These are phyloP conservation scores for Bocquillonia castaneifolia DNA, from an alignment of 441 rosid genomes.

Conservation along the genomic window DNA sequence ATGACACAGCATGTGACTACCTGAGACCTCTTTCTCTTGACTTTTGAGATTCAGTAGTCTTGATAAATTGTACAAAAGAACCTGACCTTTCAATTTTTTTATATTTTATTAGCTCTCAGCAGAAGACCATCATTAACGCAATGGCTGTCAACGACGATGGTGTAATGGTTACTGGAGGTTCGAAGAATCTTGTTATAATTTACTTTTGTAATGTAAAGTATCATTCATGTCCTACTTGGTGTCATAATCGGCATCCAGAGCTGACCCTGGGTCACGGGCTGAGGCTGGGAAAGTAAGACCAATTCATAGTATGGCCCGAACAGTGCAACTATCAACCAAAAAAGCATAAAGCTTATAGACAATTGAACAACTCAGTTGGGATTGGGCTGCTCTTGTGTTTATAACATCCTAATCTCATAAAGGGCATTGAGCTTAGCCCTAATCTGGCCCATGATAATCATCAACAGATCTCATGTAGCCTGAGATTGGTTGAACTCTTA, in stretches of 20 bases:
- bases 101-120: conserved; percentile 68
- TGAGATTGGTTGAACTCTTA: not conserved
- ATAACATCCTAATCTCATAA: no score
- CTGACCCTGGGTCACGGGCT: not conserved
- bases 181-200: not conserved
- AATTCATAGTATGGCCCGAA: not conserved
- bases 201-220: not conserved
- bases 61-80: not conserved
- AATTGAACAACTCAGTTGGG: not conserved
- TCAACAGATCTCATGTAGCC: not conserved
- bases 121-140: conserved; percentile 87
- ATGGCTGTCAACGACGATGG: conserved; percentile 96
- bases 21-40: no score
- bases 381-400: not conserved
- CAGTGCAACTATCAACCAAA: not conserved
- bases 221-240: not conserved
- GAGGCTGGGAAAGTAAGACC: not conserved
- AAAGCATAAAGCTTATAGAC: not conserved
- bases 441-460: not conserved
- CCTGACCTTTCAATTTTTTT: conserved; percentile 4
- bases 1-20: not conserved
- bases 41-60: no score
- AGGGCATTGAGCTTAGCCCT: not conserved
- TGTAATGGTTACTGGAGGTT: conserved; percentile 96
- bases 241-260: not conserved